Evolutionary conservation across 1,139 yeast species (phyloP), one percentile per base, ranked within the genome.

Genomic region (Geotrichum restrictum): DNA sequence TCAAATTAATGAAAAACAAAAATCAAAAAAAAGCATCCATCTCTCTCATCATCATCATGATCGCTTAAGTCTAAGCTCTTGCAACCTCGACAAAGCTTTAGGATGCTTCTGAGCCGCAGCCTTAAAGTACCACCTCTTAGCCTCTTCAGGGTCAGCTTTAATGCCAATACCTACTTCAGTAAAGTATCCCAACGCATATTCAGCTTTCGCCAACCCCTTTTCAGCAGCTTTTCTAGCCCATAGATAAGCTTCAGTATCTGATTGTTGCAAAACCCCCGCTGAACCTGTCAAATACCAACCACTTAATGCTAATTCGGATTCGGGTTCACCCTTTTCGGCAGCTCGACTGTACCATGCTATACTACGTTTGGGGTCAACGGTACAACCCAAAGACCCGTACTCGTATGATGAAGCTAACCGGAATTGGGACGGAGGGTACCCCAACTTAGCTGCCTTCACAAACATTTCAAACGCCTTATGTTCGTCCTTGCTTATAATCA

Each of bases 281-380:
- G 86, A 81, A 1, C 98, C 98, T 0, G 88, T 82, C 58, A 93
- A 74, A 64, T 85, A 87, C 98, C 98, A 93, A 45, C 97, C 91
- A 56, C 89, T 81, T 54, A 93, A 74, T 0, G 96, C 96, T 64
- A 91, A 74, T 76, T 91, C 91, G 6, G 96, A 93, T 63, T 88
- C 88, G 0, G 94, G 83, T 63, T 88, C 93, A 44, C 91, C 86
- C 55, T 68, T 65, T 49, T 68, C 67, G 0, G 95, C 89, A 1
- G 95, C 93, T 60, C 83, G 80, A 54, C 85, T 76, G 69, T 88
- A 93, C 97, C 98, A 93, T 48, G 89, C 93, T 54, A 93, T 81
- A 3, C 95, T 84, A 63, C 85, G 82, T 60, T 77, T 76, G 14
- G 95, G 80, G 63, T 87, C 88, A 19, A 78, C 73, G 4, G 75